These are phyloP conservation scores for Fusarium albidum DNA, from an alignment of 2,329 filamentous ascomycete species.

Conservation along the genomic window DNA sequence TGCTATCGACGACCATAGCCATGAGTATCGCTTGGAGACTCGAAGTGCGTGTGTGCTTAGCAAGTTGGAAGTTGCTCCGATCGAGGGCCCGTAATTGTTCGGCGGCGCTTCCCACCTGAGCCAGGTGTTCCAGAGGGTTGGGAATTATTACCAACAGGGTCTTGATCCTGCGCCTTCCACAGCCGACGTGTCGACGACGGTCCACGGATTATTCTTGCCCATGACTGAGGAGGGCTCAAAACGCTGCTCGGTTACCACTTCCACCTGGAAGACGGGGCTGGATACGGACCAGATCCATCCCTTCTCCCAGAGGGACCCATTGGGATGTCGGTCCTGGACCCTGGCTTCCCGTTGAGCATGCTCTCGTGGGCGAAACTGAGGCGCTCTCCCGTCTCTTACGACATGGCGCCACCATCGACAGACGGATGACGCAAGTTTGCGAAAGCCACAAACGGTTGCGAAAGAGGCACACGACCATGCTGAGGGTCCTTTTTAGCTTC, in stretches of 20 bases:
- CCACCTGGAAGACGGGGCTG: slow-evolving; percentile 11
- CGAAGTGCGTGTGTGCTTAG: background rate
- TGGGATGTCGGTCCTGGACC: slow-evolving; percentile 18
- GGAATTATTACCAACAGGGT: slow-evolving; percentile 30
- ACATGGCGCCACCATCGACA: slow-evolving; percentile 35
- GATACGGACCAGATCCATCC: slow-evolving; percentile 16
- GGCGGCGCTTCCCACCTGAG: slow-evolving; percentile 34
- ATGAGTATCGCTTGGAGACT: background rate
- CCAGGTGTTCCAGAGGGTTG: slow-evolving; percentile 33
- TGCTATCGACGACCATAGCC: background rate
- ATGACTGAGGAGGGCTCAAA: slow-evolving; percentile 29
- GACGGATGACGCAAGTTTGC: slow-evolving; percentile 26
- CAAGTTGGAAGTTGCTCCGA: slow-evolving; percentile 29
- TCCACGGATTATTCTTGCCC: slow-evolving; percentile 21
- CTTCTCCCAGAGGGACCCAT: slow-evolving; percentile 1
- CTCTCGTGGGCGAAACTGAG: slow-evolving; percentile 20
- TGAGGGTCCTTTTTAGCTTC: slow-evolving; percentile 14
- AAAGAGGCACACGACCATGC: slow-evolving; percentile 3
- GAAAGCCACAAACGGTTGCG: slow-evolving; percentile 22
- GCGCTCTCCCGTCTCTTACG: slow-evolving; percentile 21
- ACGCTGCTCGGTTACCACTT: slow-evolving; percentile 28
- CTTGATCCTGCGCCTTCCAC: slow-evolving; percentile 8
- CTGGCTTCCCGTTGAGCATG: slow-evolving; percentile 28
- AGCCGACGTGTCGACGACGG: slow-evolving; percentile 17
- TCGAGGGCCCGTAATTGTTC: slow-evolving; percentile 20